Base-by-base conservation (phyloP, 1,139 yeast species). In the Sugiyamaella castrensis region DNA sequence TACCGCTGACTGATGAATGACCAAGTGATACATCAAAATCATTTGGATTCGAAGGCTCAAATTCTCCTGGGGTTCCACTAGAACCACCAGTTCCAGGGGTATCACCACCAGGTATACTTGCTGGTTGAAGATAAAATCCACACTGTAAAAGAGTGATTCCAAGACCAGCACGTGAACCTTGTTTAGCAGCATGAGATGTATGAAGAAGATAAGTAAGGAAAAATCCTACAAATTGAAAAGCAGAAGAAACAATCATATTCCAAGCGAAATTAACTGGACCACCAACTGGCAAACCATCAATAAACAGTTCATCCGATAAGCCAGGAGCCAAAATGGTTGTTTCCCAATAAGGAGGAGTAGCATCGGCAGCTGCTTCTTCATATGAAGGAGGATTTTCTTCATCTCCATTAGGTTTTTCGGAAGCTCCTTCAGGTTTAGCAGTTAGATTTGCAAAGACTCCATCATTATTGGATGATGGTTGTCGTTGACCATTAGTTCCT, bases 301-400 rank as follows among this genome's bases (percentile, higher is more conserved):
- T 91, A 67, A 88, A 88, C 36, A 92, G 84, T 66, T 91, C 98
- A 64, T 92, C 97, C 50, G 84, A 86, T 56, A 66, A 60, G 52
- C 89, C 88, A 13, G 91, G 88, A 1, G 95, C 81, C 63, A 89
- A 78, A 48, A 91, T 83, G 0, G 95, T 82, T 12, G 89, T 80
- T 66, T 94, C 98, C 95, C 97, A 94, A 67, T 94, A 94, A 40
- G 96, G 96, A 0, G 99, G 99, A 0, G 95, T 81, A 19, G 95
- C 80, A 66, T 92, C 99, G 2, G 92, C 87, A 0, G 96, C 91
- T 0, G 96, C 98, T 62, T 91, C 97, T 53, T 87, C 96, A 68
- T 94, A 92, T 0, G 94, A 75, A 1, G 98, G 98, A n/a, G 97
- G 95, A 16, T 39, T 26, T 13, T 35, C 40, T 47, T 71, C 73